Conservation (phyloP, 208 protist genomes). For the Polymyxa betae region DNA sequence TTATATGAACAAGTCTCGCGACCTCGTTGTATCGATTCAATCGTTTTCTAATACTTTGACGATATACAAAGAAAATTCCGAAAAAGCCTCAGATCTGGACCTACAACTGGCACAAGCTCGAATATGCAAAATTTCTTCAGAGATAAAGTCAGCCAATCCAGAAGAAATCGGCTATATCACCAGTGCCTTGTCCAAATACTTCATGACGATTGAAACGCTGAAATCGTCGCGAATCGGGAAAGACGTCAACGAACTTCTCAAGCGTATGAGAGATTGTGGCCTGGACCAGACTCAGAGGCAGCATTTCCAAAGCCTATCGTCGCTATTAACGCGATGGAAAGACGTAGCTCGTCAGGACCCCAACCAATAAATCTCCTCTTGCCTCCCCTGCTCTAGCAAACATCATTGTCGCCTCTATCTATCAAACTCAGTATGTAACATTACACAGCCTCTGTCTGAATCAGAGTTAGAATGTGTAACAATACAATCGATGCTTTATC, state of each 20-base stretch:
- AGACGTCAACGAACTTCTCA: background rate
- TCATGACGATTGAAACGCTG: background rate
- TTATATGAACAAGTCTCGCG: background rate
- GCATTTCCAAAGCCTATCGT: too few species aligned
- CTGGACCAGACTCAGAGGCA: too few species aligned
- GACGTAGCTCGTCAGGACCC: too few species aligned
- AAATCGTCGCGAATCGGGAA: background rate
- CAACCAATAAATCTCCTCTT: too few species aligned
- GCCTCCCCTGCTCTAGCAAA: too few species aligned
- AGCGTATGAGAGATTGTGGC: background rate
- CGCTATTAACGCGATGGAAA: too few species aligned
- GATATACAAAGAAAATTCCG: background rate
- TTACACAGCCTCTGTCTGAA: too few species aligned
- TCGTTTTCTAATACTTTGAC: background rate
- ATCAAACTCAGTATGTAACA: too few species aligned
- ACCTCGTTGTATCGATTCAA: background rate
- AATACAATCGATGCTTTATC: too few species aligned
- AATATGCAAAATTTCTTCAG: background rate
- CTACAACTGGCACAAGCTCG: background rate
- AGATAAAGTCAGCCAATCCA: background rate
- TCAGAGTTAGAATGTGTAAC: too few species aligned
- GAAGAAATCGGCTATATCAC: background rate
- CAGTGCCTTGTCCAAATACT: background rate
- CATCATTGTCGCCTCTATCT: too few species aligned
- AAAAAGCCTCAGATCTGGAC: background rate